phyloP scores from a whole-genome alignment of 805 yeast genomes.

The Pichia gijzeniarum region DNA sequence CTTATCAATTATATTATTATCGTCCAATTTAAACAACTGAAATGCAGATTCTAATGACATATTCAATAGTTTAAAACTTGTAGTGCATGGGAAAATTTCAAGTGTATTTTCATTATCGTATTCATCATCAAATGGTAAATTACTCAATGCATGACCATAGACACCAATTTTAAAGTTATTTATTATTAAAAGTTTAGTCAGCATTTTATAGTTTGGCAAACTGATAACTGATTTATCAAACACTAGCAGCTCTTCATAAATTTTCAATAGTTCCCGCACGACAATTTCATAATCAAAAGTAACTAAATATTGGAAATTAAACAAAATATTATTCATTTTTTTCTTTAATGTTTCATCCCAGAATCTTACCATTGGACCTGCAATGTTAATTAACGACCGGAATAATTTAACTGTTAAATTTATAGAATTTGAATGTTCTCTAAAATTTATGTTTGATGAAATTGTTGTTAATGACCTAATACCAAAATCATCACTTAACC shows the following conservation, averaged over 20 bases:
- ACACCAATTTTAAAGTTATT: conserved; percentile 32
- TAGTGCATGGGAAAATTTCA: conserved; percentile 26
- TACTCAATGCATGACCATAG: conserved; percentile 18
- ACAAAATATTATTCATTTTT: conserved; percentile 32
- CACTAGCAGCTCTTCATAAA: conserved; percentile 41
- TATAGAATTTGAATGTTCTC: conserved; percentile 36
- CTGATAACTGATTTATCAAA: conserved; percentile 37
- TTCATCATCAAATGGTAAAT: conserved; percentile 22
- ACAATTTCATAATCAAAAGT: conserved; percentile 30
- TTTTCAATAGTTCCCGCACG: conserved; percentile 34
- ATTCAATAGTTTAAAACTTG: conserved; percentile 24
- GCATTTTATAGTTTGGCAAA: conserved; percentile 23
- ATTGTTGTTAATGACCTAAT: conserved; percentile 36
- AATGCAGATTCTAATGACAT: conserved; percentile 25
- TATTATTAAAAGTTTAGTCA: conserved; percentile 28
- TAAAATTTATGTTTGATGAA: conserved; percentile 44
- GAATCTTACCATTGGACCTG: conserved; percentile 51
- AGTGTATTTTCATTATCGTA: conserved; percentile 19
- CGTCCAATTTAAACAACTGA: conserved; percentile 25
- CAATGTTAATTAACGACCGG: conserved; percentile 39
- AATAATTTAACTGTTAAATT: conserved; percentile 38
- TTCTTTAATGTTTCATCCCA: conserved; percentile 27
- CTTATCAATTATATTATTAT: conserved; percentile 13
- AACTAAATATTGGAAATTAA: conserved; percentile 33
- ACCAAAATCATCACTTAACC: conserved; percentile 45